phyloP scores from a whole-genome alignment of 768 basidiomycete genomes.

The Trametes gibbosa region DNA sequence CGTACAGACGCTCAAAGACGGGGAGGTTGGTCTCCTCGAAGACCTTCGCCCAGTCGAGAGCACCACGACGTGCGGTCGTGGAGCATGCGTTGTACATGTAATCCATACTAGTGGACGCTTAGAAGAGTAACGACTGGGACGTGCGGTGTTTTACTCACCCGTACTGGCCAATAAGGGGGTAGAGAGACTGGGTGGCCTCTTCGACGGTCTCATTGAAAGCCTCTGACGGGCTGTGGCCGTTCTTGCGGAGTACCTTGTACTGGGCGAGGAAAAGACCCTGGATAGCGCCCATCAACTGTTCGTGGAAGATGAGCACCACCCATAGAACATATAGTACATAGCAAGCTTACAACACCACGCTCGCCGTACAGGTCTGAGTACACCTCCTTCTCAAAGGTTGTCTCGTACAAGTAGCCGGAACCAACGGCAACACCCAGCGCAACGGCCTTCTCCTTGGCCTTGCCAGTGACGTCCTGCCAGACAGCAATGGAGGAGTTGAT shows the following conservation, averaged over 20 bases:
- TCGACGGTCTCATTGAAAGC: conserved; percentile 99
- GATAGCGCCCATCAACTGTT: conserved; percentile 93
- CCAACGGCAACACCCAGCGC: conserved; percentile 94
- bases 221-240: conserved; percentile 96
- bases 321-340: background rate
- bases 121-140: background rate
- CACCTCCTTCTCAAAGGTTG: conserved; percentile 99
- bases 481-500: conserved; percentile 96
- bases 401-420: conserved; percentile 98
- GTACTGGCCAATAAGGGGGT: conserved; percentile 93
- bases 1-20: conserved; percentile 92
- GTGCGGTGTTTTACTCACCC: conserved; percentile 50
- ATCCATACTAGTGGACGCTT: conserved; percentile 68
- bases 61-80: conserved; percentile 97
- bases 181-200: conserved; percentile 99
- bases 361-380: conserved; percentile 99
- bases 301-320: conserved; percentile 1
- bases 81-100: conserved; percentile 99
- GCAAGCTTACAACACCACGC: conserved; percentile 91
- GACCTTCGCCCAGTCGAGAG: conserved; percentile 98
- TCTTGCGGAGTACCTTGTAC: conserved; percentile 95
- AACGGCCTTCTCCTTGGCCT: conserved; percentile 95
- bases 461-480: conserved; percentile 96
- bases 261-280: conserved; percentile 99
- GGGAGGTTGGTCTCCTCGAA: conserved; percentile 94